Evolutionary conservation across 441 rosid species (phyloP).

Genomic region (Theobroma grandiflorum): DNA sequence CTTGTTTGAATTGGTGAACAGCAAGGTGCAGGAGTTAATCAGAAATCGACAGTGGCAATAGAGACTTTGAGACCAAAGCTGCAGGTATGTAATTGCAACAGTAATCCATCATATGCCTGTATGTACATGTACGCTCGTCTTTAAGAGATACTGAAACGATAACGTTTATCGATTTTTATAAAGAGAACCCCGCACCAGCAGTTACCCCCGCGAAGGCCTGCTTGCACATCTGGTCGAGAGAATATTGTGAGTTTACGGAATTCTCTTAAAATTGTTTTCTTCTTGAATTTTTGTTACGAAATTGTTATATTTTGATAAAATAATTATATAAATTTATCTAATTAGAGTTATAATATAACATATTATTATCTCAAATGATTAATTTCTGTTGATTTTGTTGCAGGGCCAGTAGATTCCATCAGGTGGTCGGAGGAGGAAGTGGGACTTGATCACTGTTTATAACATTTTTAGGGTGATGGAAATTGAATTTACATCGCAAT

Average conservation of each 20-base stretch:
- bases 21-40: constrained; percentile 69
- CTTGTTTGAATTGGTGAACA: constrained; percentile 30
- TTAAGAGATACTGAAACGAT: too few relatives aligned
- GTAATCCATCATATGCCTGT: not conserved
- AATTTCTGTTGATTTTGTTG: not conserved
- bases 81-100: constrained; percentile 44
- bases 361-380: not conserved
- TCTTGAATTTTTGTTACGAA: too few relatives aligned
- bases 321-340: too few relatives aligned
- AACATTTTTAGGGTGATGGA: not conserved
- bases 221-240: constrained; percentile 60
- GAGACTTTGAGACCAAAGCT: constrained; percentile 76
- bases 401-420: constrained; percentile 36
- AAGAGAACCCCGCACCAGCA: constrained; percentile 76
- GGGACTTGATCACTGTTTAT: not conserved
- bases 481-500: not conserved
- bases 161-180: not conserved
- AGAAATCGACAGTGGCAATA: constrained; percentile 51
- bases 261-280: not conserved
- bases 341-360: too few relatives aligned
- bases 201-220: constrained; percentile 74
- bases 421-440: not conserved
- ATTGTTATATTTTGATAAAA: too few relatives aligned
- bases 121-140: not conserved
- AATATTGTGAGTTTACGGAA: constrained; percentile 41